Conservation (phyloP, 1,284 basidiomycete genomes). For the Cryptococcus sp. region DNA sequence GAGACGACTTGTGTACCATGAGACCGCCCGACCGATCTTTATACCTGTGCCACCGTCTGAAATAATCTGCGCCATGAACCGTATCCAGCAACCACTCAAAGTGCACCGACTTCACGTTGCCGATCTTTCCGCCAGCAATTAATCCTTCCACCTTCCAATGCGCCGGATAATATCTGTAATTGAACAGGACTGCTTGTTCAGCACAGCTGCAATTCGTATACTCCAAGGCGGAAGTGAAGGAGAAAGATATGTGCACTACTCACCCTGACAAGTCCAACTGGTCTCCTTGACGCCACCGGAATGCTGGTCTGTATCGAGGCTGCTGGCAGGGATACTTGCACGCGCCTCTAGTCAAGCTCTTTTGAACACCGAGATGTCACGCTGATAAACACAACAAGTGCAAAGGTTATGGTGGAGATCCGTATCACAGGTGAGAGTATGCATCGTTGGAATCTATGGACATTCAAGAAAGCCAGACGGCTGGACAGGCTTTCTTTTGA, state of each 20-base stretch:
- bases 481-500: too few relatives aligned
- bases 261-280: slow-evolving; percentile 45
- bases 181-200: slow-evolving; percentile 35
- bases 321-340: too few relatives aligned
- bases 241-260: too few relatives aligned
- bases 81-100: slow-evolving; percentile 55
- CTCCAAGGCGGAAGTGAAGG: too few relatives aligned
- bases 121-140: slow-evolving; percentile 52
- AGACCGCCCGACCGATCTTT: slow-evolving; percentile 53
- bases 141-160: slow-evolving; percentile 55
- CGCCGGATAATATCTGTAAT: slow-evolving; percentile 53
- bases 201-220: too few relatives aligned
- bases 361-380: too few relatives aligned
- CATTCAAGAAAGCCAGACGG: too few relatives aligned
- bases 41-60: slow-evolving; percentile 54
- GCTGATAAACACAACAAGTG: too few relatives aligned
- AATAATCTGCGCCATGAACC: slow-evolving; percentile 56
- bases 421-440: too few relatives aligned
- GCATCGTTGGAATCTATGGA: too few relatives aligned
- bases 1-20: slow-evolving; percentile 56
- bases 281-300: slow-evolving; percentile 48
- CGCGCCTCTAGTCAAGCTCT: too few relatives aligned
- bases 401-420: too few relatives aligned
- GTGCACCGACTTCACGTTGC: slow-evolving; percentile 54
- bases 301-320: slow-evolving; percentile 47